Evolutionary conservation across 331 rosid species (phyloP), one percentile per base, ranked within the genome.

Genomic region (Malus hybrid): DNA sequence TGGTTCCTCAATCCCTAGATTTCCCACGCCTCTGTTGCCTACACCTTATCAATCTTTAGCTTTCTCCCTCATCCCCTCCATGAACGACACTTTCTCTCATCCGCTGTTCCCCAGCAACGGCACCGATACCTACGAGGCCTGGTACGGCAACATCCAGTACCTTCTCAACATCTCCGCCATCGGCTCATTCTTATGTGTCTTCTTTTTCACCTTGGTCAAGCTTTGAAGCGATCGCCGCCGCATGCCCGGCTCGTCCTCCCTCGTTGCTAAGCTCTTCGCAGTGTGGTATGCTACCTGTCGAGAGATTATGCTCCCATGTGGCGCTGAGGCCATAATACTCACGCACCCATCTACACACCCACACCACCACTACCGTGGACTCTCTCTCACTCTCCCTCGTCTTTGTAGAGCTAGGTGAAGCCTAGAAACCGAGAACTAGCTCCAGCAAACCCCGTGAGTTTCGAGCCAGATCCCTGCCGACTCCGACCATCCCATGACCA

Each of bases 191-290:
- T 88, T 72, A 81, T 94, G 97, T 76, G 88, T 94, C 29, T 54
- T 88, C 72, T 82, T 91, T 67, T 94, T 94, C 83, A 79, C 91
- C 68, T 83, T 92, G 69, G 91, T 91, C 79, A 91, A 94, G 91
- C 96, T 94, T n/a, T 95, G 97, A 59, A 90, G 96, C 82, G 96
- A 94, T 70, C 98, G 91, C 87, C 93, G 87, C 20, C 89, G 94
- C 73, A 90, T 91, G 80, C 98, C 97, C 0, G 97, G 97, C 0
- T 97, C 97, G n/a, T 50, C 97, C 29, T 96, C 92, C 24, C 87
- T 94, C 7, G 72, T 36, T 12, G 65, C 90, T 34, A 93, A 93
- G 86, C 98, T 93, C 33, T 96, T 93, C 20, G 97, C 98, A 18
- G 97, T 91, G 4, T 93, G 97, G 98, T 95, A 91, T 14, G 97